A percentile compares a stretch with the other conserved stretches of the same genome.
These are phyloP conservation scores for Cupressus sempervirens DNA, from an alignment of 75 land plant genomes.

Conservation along the genomic window DNA sequence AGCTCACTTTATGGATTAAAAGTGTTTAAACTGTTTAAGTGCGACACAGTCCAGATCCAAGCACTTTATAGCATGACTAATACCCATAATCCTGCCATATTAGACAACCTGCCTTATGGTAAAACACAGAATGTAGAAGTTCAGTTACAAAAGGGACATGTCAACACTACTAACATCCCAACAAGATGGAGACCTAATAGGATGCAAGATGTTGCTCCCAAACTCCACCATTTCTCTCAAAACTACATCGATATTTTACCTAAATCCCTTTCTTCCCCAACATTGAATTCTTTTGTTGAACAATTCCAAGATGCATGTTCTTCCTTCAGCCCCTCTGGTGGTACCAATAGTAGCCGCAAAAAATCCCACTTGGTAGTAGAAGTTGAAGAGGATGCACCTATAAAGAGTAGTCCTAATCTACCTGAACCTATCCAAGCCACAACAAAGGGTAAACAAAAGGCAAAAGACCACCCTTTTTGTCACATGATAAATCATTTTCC, in stretches of 20 bases:
- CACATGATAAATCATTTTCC: background rate
- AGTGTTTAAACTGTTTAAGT: background rate
- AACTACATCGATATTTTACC: background rate
- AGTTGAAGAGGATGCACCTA: background rate
- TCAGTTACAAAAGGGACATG: background rate
- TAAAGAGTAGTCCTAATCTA: too few species aligned
- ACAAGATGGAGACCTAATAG: background rate
- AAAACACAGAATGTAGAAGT: background rate
- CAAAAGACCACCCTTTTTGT: fast-evolving
- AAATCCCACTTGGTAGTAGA: background rate
- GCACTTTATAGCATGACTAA: background rate
- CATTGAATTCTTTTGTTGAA: too few species aligned
- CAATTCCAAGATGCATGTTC: background rate
- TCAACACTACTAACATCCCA: background rate
- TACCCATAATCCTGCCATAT: background rate
- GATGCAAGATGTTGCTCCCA: background rate
- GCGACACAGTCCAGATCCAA: background rate
- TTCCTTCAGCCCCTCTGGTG: background rate
- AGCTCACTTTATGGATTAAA: background rate
- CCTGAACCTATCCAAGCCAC: too few species aligned
- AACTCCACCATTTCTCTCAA: background rate
- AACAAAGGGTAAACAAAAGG: background rate
- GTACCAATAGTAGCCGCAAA: background rate
- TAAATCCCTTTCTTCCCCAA: background rate
- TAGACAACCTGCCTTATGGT: background rate